Evolutionary conservation across 2,329 filamentous ascomycete genomes (phyloP).

Genomic region (Onygena corvina): DNA sequence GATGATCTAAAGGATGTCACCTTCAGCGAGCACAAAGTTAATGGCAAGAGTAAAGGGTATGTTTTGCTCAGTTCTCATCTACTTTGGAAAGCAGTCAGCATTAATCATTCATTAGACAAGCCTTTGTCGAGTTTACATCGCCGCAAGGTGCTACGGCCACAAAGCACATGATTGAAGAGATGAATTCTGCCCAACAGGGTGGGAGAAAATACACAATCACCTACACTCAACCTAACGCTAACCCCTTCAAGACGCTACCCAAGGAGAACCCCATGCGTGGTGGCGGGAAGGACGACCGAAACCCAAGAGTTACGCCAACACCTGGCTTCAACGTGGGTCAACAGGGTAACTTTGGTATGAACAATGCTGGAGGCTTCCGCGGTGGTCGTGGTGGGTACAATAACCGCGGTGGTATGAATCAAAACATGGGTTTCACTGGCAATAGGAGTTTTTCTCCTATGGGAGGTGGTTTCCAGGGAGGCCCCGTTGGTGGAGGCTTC

Average conservation of each 20-base stretch:
- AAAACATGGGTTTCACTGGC: conserved; percentile 40
- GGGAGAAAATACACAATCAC: conserved; percentile 57
- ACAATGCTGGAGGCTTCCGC: conserved; percentile 42
- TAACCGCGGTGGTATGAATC: conserved; percentile 35
- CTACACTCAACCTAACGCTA: conserved; percentile 64
- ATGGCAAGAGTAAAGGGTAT: conserved; percentile 96
- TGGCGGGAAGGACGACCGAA: conserved; percentile 44
- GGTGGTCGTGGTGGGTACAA: conserved; percentile 41
- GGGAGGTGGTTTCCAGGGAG: conserved; percentile 31
- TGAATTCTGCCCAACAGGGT: conserved; percentile 43
- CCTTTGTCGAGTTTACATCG: conserved; percentile 72
- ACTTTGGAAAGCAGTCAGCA: background rate
- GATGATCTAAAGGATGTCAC: conserved; percentile 81
- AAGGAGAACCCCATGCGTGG: conserved; percentile 69
- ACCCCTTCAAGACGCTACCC: conserved; percentile 81
- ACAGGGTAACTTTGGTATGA: conserved; percentile 27
- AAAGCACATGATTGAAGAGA: conserved; percentile 66
- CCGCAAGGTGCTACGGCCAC: conserved; percentile 74
- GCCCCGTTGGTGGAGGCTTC: conserved; percentile 35
- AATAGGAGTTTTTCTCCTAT: conserved; percentile 40
- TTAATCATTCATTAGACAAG: conserved; percentile 41
- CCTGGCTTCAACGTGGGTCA: conserved; percentile 36
- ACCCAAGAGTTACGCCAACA: conserved; percentile 39
- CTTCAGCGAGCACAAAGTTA: conserved; percentile 97
- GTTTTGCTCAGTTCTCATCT: conserved; percentile 22